These are phyloP conservation scores for Immersiella caudata DNA, from an alignment of 495 filamentous ascomycete genomes.

Conservation along the genomic window DNA sequence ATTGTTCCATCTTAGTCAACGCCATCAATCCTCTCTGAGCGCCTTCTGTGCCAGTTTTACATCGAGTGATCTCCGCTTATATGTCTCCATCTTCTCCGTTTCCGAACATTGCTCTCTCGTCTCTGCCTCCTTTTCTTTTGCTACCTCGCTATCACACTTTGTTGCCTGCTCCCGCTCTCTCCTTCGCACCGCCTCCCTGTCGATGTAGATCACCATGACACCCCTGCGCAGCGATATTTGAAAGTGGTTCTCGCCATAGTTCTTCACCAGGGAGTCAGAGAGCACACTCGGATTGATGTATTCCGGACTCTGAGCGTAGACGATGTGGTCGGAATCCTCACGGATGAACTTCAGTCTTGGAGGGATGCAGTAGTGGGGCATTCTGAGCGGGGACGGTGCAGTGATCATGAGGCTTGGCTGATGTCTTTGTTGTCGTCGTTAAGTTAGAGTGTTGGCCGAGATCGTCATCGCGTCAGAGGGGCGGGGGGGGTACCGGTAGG, in stretches of 20 bases:
- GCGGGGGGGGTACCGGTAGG: no score
- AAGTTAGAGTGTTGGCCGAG: no score
- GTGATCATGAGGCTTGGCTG: no score
- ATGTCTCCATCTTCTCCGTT: conserved; percentile 10
- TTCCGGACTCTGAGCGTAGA: conserved; percentile 4
- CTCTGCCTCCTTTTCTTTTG: conserved; percentile 53
- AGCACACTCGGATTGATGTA: not conserved
- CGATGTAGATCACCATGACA: not conserved
- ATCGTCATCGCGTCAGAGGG: no score
- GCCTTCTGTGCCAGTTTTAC: conserved; percentile 6
- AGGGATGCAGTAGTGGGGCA: not conserved
- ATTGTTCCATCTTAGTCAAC: not conserved
- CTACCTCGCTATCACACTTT: not conserved
- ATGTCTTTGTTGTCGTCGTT: no score
- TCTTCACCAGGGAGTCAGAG: not conserved
- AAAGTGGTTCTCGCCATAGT: not conserved
- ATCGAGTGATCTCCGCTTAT: conserved; percentile 5
- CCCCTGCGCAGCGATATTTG: conserved; percentile 6
- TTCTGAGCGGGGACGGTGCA: conserved; percentile 7
- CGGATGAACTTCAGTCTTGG: not conserved
- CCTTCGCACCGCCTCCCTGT: not conserved
- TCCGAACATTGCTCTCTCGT: conserved; percentile 36
- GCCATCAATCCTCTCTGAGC: not conserved
- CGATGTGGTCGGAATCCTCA: not conserved
- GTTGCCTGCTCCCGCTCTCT: not conserved